Conservation (phyloP, 2,329 filamentous ascomycete genomes). For the Didymella pomorum region DNA sequence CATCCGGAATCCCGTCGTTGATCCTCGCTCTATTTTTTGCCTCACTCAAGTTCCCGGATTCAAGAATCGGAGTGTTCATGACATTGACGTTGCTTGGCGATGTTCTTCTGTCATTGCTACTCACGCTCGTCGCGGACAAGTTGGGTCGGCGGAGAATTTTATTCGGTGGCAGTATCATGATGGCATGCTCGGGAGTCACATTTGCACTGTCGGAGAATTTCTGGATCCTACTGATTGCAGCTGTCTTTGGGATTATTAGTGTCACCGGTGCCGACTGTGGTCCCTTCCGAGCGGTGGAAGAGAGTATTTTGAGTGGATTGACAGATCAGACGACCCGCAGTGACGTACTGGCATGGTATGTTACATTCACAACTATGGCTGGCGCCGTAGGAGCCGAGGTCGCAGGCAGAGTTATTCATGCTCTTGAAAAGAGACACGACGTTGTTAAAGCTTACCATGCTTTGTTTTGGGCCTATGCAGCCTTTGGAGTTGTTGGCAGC, state of each 20-base stretch:
- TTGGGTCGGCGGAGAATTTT: slow-evolving; percentile 48
- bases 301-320: slow-evolving; percentile 48
- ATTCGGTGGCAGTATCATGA: slow-evolving; percentile 48
- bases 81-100: slow-evolving; percentile 53
- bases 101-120: slow-evolving; percentile 46
- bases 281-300: slow-evolving; percentile 48
- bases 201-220: slow-evolving; percentile 50
- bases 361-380: slow-evolving; percentile 49
- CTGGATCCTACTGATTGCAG: slow-evolving; percentile 49
- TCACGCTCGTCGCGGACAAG: slow-evolving; percentile 51
- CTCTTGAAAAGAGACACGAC: slow-evolving; percentile 48
- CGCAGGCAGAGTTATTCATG: slow-evolving; percentile 53
- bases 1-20: slow-evolving; percentile 48
- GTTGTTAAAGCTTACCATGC: slow-evolving; percentile 51
- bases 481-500: slow-evolving; percentile 52
- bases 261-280: slow-evolving; percentile 48
- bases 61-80: slow-evolving; percentile 52
- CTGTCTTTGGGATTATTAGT: slow-evolving; percentile 51
- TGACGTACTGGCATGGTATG: slow-evolving; percentile 53
- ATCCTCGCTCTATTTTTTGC: slow-evolving; percentile 52
- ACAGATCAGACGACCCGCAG: slow-evolving; percentile 46
- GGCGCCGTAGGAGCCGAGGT: slow-evolving; percentile 46
- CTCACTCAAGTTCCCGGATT: slow-evolving; percentile 46
- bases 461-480: slow-evolving; percentile 55
- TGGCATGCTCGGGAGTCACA: slow-evolving; percentile 46